Evolutionary conservation across 257 asterid species (phyloP).

Genomic region (Solanum corneliomulleri): DNA sequence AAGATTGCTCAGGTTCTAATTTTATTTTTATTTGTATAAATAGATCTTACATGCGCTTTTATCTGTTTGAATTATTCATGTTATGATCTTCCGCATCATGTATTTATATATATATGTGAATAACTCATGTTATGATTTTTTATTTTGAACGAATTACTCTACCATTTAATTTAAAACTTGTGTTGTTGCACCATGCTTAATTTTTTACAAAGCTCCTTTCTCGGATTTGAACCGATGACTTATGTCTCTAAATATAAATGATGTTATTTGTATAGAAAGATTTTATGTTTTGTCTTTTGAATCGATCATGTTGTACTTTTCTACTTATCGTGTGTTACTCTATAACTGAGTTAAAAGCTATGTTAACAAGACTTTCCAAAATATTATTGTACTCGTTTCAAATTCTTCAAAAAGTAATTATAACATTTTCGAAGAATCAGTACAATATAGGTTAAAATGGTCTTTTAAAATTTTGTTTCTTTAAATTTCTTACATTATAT

Average conservation of each 20-base stretch:
- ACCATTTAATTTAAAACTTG: not conserved
- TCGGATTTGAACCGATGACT: not conserved
- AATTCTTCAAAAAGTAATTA: no score
- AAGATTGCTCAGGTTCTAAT: slow-evolving; percentile 60
- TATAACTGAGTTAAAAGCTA: not conserved
- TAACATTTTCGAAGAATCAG: not conserved
- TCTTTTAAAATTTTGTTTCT: not conserved
- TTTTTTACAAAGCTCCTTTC: not conserved
- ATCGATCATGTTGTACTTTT: not conserved
- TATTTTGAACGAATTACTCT: not conserved
- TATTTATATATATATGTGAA: not conserved
- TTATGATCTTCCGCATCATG: no score
- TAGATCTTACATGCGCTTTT: no score
- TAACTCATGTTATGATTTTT: not conserved
- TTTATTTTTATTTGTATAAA: not conserved
- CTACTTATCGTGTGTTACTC: not conserved
- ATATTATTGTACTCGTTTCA: no score
- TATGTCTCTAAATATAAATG: not conserved
- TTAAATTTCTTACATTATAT: not conserved
- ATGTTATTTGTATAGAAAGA: not conserved
- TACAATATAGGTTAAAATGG: not conserved
- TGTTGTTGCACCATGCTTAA: not conserved
- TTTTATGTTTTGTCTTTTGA: not conserved
- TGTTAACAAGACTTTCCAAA: accelerated
- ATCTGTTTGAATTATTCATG: no score